A percentile compares a stretch with the other conserved stretches of the same genome.
These are phyloP conservation scores for Pyrenochaeta sp. DNA, from an alignment of 2,329 filamentous ascomycete genomes.

Conservation along the genomic window DNA sequence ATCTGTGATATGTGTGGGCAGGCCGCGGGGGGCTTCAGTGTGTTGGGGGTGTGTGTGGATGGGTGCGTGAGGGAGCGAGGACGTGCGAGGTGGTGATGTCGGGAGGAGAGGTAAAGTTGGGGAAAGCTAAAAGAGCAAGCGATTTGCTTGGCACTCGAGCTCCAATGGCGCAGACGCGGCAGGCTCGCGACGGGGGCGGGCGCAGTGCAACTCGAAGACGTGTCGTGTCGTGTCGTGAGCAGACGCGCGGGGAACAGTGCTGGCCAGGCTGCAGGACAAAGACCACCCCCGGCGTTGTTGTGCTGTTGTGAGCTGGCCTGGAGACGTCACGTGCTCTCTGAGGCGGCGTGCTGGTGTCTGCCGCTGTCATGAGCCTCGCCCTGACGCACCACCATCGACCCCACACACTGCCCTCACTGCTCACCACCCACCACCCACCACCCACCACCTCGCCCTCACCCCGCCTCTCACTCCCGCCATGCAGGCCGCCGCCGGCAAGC, in stretches of 20 bases:
- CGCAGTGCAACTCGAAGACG: too few relatives aligned
- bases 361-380: too few relatives aligned
- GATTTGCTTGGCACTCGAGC: slow-evolving; percentile 38
- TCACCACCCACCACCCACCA: slow-evolving; percentile 11
- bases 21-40: slow-evolving; percentile 32
- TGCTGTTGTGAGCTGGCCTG: background rate
- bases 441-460: background rate
- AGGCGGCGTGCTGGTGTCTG: too few relatives aligned
- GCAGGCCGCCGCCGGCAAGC: slow-evolving; percentile 57
- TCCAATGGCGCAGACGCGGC: slow-evolving; percentile 28
- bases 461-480: slow-evolving; percentile 49
- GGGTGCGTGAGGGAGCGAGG: slow-evolving; percentile 32
- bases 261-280: slow-evolving; percentile 2
- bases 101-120: slow-evolving; percentile 38
- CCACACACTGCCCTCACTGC: too few relatives aligned
- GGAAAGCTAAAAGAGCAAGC: slow-evolving; percentile 41
- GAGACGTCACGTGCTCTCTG: background rate
- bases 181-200: slow-evolving; percentile 28
- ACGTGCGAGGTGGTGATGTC: slow-evolving; percentile 42
- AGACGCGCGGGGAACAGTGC: slow-evolving; percentile 14
- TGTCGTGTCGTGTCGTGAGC: slow-evolving; percentile 16
- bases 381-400: too few relatives aligned
- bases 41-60: slow-evolving; percentile 27
- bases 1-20: slow-evolving; percentile 52
- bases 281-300: background rate